A percentile compares a stretch with the other conserved stretches of the same genome.
These are phyloP conservation scores for Ceratobasidium sp. DNA, from an alignment of 1,284 basidiomycete species.

Conservation along the genomic window DNA sequence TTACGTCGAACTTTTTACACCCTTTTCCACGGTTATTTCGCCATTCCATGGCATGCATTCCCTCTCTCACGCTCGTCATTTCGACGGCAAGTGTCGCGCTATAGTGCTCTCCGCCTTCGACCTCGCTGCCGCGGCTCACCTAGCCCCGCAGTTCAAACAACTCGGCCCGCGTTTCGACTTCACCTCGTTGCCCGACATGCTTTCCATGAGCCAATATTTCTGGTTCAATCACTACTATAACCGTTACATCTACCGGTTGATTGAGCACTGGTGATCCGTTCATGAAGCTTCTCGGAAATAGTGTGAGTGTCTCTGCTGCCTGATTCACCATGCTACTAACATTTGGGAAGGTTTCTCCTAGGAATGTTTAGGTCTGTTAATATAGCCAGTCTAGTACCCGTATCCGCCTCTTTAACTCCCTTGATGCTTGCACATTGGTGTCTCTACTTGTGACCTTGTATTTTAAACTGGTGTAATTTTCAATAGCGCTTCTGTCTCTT, in stretches of 20 bases:
- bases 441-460: no score
- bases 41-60: neutral
- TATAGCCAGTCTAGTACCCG: no score
- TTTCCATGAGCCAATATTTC: neutral
- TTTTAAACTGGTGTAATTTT: no score
- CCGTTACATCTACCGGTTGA: neutral
- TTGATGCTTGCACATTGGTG: no score
- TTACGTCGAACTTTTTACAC: neutral
- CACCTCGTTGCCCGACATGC: neutral
- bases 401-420: no score
- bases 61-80: neutral
- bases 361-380: no score
- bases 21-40: neutral
- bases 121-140: neutral
- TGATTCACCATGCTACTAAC: no score
- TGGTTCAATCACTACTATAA: constrained; percentile 7
- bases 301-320: no score
- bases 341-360: no score
- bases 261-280: neutral
- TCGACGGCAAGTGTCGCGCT: neutral
- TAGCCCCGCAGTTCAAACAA: neutral
- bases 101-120: neutral
- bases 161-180: neutral
- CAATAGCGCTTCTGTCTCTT: no score
- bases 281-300: no score